Conservation (phyloP, 1,284 basidiomycete species). For the Ceratorhiza oryzae-sativae region DNA sequence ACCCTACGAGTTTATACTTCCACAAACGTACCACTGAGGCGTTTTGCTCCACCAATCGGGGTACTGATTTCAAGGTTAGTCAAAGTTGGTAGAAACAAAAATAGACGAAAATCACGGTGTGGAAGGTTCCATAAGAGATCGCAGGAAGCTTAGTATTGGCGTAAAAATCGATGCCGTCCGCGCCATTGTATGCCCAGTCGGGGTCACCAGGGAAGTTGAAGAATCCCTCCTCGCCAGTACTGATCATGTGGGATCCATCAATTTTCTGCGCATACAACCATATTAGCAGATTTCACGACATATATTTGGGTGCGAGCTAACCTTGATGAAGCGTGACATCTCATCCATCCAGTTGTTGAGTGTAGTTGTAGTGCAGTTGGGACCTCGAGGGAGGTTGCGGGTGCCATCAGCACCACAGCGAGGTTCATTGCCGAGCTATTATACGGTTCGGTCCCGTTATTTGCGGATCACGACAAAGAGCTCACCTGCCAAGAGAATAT, state of each 20-base stretch:
- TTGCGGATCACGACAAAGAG: background rate
- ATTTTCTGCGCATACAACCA: constrained; percentile 25
- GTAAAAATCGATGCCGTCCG: constrained; percentile 41
- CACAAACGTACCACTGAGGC: constrained; percentile 34
- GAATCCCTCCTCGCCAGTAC: constrained; percentile 40
- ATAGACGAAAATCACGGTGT: constrained; percentile 14
- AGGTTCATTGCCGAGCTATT: constrained; percentile 39
- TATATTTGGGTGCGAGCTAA: background rate
- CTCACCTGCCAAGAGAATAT: constrained; percentile 42
- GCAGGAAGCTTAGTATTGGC: constrained; percentile 32
- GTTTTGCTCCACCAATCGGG: constrained; percentile 44
- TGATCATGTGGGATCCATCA: constrained; percentile 38
- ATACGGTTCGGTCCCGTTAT: background rate
- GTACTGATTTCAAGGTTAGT: constrained; percentile 17
- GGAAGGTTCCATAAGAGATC: constrained; percentile 42
- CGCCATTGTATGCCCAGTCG: constrained; percentile 41
- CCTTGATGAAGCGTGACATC: constrained; percentile 41
- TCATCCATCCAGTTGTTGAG: constrained; percentile 39
- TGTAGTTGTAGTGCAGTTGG: constrained; percentile 37
- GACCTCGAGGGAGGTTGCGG: constrained; percentile 40
- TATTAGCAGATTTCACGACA: background rate
- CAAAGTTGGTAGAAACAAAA: background rate
- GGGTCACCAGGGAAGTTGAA: constrained; percentile 39
- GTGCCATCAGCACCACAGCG: constrained; percentile 40
- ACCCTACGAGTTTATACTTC: too few relatives aligned